These are phyloP conservation scores for Albugo laibachii DNA, from an alignment of 352 stramenopile genomes.

Conservation along the genomic window DNA sequence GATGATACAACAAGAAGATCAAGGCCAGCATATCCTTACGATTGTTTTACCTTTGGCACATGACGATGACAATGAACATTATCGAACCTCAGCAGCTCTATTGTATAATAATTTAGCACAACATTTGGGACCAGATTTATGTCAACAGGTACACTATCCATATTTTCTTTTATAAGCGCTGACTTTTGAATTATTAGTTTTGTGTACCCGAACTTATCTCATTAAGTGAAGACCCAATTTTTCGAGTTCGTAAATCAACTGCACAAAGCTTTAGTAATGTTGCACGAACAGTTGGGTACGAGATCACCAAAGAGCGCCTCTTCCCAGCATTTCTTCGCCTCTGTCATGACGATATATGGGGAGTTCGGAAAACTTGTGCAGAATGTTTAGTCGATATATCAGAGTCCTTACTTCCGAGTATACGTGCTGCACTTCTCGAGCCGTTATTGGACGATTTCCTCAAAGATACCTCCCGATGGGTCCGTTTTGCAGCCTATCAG, in stretches of 20 bases:
- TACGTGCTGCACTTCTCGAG: conserved; percentile 65
- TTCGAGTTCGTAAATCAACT: conserved; percentile 84
- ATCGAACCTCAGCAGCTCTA: conserved; percentile 83
- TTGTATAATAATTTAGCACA: conserved; percentile 84
- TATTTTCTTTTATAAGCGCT: background rate
- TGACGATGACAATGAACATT: conserved; percentile 82
- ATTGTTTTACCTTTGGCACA: conserved; percentile 85
- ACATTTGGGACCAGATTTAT: conserved; percentile 75
- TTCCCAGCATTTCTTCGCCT: conserved; percentile 82
- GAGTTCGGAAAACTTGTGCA: conserved; percentile 83
- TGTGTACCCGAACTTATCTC: conserved; percentile 85
- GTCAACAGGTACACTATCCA: conserved; percentile 31
- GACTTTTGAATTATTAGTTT: conserved; percentile 18
- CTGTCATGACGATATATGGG: conserved; percentile 87
- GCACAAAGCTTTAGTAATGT: conserved; percentile 83
- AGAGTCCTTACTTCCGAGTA: conserved; percentile 45
- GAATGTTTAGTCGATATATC: conserved; percentile 80
- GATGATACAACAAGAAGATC: conserved; percentile 73
- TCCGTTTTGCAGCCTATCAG: conserved; percentile 88
- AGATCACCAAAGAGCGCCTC: conserved; percentile 66
- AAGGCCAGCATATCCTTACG: conserved; percentile 80
- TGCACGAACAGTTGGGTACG: conserved; percentile 52
- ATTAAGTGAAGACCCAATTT: conserved; percentile 80
- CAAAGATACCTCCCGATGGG: conserved; percentile 81
- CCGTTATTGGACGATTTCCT: conserved; percentile 80